Evolutionary conservation across 371 early-diverging fungal genomes (phyloP).

Genomic region (Mucor circinelloides): DNA sequence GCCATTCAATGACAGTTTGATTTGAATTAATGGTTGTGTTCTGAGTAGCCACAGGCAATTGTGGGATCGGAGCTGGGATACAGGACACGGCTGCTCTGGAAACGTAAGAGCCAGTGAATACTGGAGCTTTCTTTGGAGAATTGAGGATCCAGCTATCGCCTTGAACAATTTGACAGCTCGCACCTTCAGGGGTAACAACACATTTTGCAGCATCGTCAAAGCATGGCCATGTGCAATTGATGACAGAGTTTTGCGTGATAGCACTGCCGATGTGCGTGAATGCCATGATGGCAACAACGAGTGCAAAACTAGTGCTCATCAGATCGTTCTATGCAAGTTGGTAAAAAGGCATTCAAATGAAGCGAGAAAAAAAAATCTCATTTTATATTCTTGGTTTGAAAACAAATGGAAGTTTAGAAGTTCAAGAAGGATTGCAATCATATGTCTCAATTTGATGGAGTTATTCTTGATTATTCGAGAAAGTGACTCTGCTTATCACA

Average conservation of each 20-base stretch:
- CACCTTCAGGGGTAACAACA: not conserved
- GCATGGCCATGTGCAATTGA: conserved; percentile 26
- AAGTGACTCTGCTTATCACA: not conserved
- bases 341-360: not conserved
- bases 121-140: conserved; percentile 1
- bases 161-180: not conserved
- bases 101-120: conserved; percentile 10
- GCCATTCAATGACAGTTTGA: conserved; percentile 17
- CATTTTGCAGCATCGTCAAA: not conserved
- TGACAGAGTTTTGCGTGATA: not conserved
- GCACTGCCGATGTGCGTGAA: not conserved
- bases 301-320: not conserved
- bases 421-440: not conserved
- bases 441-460: not conserved
- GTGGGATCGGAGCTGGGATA: conserved; percentile 10
- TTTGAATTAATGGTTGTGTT: not conserved
- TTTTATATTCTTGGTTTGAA: not conserved
- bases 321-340: not conserved
- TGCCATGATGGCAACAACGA: not conserved
- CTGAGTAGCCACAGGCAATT: not conserved
- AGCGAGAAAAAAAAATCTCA: not conserved
- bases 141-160: conserved; percentile 7
- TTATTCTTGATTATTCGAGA: not conserved
- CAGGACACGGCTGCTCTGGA: not conserved
- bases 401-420: not conserved